Evolutionary conservation across 2,329 filamentous ascomycete genomes (phyloP), one percentile per base, ranked within the genome.

Genomic region (Pleurostoma richardsiae): DNA sequence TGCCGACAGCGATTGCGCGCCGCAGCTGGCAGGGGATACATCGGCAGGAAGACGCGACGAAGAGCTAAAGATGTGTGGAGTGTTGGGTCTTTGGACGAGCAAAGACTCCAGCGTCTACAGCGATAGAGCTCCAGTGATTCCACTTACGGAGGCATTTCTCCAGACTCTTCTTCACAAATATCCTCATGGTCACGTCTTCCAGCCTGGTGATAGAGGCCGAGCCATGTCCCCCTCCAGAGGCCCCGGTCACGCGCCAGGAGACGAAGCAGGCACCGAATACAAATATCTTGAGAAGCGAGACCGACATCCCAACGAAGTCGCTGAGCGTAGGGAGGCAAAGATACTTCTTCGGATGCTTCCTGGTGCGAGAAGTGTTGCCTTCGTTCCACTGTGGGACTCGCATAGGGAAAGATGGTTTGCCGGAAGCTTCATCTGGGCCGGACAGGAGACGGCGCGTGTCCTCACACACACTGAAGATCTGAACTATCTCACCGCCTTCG

Each of bases 401-500:
- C 59, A 66, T 5, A 65, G 63, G 46, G 66, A 75, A 33, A 60
- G 72, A 8, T 77, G 72, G 70, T 76, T 70, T 48, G 69, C 74
- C 0, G 73, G 70, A 1, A 69, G 70, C 4, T 74, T 81, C 39
- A 59, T 72, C 4, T 79, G 76, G 63, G 77, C 76, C 0, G 64
- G 59, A 3, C 62, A 56, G 3, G 62, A 66, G 2, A 69, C 65
- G 0, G n/a, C n/a, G n/a, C 69, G 73, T 3, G 59, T 68, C 3
- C 72, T 81, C 31, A 70, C 68, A 0, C 52, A 64, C 1, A 62
- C 71, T 29, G 67, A 70, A 5, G 79, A 81, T 33, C 63, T 82
- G 3, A 73, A 67, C 10, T 77, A 75, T 30, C 62, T 81, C 5
- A 61, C 64, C 4, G 74, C 72, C 0, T 80, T 82, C 50, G 72